A percentile compares a stretch with the other conserved stretches of the same genome.
Conservation (phyloP, 148 eudicot genomes). For the Heliamphora exappendiculata region DNA sequence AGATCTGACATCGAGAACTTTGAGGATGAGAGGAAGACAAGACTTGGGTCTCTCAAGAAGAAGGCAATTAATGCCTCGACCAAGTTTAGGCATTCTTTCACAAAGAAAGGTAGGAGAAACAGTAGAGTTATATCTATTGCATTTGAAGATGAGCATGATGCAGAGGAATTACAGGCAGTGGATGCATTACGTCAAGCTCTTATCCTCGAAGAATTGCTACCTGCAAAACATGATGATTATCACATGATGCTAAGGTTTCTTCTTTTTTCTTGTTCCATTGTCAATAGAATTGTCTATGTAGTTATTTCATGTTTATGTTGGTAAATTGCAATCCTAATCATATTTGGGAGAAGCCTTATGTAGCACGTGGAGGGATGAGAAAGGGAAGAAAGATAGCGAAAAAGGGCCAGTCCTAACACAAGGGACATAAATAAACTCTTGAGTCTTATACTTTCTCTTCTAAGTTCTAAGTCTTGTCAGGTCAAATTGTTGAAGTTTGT, state of each 20-base stretch:
- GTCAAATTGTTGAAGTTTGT: too few species aligned
- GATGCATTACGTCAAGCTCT: constrained; percentile 77
- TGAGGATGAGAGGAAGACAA: constrained; percentile 71
- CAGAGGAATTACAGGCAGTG: constrained; percentile 72
- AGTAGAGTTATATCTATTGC: constrained; percentile 70
- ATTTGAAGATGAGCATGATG: constrained; percentile 79
- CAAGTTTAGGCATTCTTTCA: constrained; percentile 56
- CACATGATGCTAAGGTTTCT: constrained; percentile 70
- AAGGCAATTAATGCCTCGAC: constrained; percentile 63
- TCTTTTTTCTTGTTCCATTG: neutral
- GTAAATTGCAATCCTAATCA: neutral
- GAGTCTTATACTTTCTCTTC: too few species aligned
- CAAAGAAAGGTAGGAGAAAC: constrained; percentile 53
- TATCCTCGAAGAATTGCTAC: constrained; percentile 68
- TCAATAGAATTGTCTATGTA: neutral
- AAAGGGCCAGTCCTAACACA: too few species aligned
- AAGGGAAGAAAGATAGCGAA: too few species aligned
- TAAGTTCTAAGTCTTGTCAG: too few species aligned
- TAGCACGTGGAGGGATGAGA: too few species aligned
- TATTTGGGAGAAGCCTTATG: neutral
- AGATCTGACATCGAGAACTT: constrained; percentile 35
- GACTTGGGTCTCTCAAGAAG: constrained; percentile 56
- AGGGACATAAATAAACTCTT: too few species aligned
- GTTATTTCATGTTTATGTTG: neutral
- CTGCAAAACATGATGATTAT: constrained; percentile 78